Percentiles rank a stretch among this genome's conserved stretches.
phyloP scores from a whole-genome alignment of 306 rosid species.

The Nissolia schottii region DNA sequence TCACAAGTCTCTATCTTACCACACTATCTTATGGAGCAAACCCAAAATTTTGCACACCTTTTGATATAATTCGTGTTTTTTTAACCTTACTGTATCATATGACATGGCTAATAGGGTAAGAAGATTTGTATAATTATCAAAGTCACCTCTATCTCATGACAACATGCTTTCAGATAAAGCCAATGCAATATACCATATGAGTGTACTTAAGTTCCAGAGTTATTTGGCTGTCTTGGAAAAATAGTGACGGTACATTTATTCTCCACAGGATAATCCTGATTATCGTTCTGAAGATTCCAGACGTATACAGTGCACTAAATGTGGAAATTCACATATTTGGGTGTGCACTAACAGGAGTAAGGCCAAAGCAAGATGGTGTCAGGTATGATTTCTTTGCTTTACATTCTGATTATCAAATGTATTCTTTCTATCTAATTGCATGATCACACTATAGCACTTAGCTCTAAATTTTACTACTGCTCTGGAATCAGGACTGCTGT shows the following conservation, averaged over 20 bases:
- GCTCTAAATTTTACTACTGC: constrained; percentile 18
- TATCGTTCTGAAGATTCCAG: constrained; percentile 88
- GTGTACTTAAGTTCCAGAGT: not conserved
- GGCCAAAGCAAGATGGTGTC: constrained; percentile 97
- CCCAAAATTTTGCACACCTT: not conserved
- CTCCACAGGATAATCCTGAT: constrained; percentile 60
- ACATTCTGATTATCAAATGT: not conserved
- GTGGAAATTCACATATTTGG: constrained; percentile 96
- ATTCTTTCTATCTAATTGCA: constrained; percentile 1
- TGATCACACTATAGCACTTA: not conserved
- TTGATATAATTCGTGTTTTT: not conserved
- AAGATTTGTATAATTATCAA: not conserved
- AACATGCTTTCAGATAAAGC: not conserved
- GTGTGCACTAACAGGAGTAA: constrained; percentile 93
- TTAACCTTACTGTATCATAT: not conserved
- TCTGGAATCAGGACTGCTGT: constrained; percentile 75
- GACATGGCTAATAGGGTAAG: not conserved
- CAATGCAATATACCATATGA: not conserved
- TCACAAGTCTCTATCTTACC: not conserved
- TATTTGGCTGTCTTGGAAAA: not conserved
- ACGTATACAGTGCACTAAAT: constrained; percentile 92
- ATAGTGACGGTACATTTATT: constrained; percentile 17
- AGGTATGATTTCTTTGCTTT: constrained; percentile 51
- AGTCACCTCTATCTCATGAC: not conserved
- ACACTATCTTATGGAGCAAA: not conserved